Evolutionary conservation across 73 alveolate genomes (phyloP).

Genomic region (Uronychia setigera): DNA sequence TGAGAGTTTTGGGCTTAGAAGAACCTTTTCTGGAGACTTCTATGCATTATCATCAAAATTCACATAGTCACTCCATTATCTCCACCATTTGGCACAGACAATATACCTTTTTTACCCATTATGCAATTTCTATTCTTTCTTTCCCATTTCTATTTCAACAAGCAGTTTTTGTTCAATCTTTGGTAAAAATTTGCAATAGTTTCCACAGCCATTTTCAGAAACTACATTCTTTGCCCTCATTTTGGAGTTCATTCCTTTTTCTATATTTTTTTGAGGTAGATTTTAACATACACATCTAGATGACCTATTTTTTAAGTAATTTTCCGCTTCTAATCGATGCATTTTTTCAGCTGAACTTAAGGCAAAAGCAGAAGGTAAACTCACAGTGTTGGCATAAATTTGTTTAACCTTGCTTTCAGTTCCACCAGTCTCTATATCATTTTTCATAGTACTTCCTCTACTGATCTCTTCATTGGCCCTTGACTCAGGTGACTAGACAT

Average conservation of each 20-base stretch:
- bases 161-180: constrained; percentile 4
- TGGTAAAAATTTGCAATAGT: constrained; percentile 29
- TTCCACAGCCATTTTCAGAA: constrained; percentile 20
- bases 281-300: background rate
- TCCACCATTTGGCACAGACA: constrained; percentile 51
- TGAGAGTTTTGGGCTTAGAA: background rate
- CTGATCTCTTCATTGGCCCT: background rate
- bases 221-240: background rate
- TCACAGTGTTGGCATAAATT: too few relatives aligned
- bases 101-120: constrained; percentile 25
- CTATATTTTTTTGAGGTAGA: constrained; percentile 14
- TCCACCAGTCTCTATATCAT: too few relatives aligned
- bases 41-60: constrained; percentile 17
- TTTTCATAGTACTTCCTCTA: background rate
- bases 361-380: too few relatives aligned
- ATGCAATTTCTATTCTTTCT: background rate
- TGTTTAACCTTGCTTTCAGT: too few relatives aligned
- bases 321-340: background rate
- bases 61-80: constrained; percentile 41
- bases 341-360: background rate
- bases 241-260: constrained; percentile 8
- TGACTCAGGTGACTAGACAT: background rate
- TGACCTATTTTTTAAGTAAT: constrained; percentile 9
- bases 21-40: background rate
- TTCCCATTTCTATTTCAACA: background rate